A percentile compares a stretch with the other conserved stretches of the same genome.
These are phyloP conservation scores for Suillus americanus DNA, from an alignment of 768 basidiomycete genomes.

Conservation along the genomic window DNA sequence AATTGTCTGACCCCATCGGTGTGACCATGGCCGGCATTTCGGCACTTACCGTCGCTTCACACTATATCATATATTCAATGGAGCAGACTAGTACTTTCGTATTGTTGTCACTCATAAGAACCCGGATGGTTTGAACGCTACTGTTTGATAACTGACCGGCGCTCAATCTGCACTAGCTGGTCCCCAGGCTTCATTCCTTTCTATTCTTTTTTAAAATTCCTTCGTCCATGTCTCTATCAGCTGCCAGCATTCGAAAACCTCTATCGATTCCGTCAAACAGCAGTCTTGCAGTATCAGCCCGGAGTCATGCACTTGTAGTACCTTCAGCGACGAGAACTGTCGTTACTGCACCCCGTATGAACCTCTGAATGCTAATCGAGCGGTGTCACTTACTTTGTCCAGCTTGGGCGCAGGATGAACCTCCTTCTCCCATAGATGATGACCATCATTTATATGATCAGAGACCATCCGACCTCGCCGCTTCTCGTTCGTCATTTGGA, in stretches of 20 bases:
- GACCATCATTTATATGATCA: slow-evolving; percentile 35
- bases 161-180: background rate
- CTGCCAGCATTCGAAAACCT: slow-evolving; percentile 14
- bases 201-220: background rate
- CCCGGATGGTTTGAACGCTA: background rate
- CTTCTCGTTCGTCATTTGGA: slow-evolving; percentile 45
- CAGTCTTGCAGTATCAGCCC: slow-evolving; percentile 29
- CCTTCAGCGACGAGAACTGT: slow-evolving; percentile 53
- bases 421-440: slow-evolving; percentile 65
- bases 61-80: too few species aligned
- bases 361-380: background rate
- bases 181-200: too few species aligned
- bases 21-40: background rate
- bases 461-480: slow-evolving; percentile 52
- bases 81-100: background rate
- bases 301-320: slow-evolving; percentile 19
- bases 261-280: slow-evolving; percentile 21
- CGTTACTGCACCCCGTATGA: slow-evolving; percentile 71
- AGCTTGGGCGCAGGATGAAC: slow-evolving; percentile 88
- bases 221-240: slow-evolving; percentile 16
- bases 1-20: background rate
- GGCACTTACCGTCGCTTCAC: background rate
- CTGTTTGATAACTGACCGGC: background rate
- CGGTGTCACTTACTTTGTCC: slow-evolving; percentile 5
- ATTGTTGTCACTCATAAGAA: background rate